Conservation (phyloP, 768 basidiomycete species). For the Auriscalpium microsporum region DNA sequence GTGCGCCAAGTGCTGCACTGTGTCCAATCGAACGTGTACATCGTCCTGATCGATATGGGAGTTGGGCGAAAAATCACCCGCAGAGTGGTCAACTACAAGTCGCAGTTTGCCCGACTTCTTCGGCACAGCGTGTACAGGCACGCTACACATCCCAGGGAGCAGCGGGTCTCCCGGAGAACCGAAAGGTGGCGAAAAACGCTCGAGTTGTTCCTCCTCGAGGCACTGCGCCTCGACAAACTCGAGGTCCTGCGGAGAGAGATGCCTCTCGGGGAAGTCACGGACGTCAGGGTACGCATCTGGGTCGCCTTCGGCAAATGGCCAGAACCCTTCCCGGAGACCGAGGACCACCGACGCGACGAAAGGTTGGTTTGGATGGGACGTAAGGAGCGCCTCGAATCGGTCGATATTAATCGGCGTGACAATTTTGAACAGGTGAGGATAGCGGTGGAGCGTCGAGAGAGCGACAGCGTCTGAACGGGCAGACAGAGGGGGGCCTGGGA, state of each 20-base stretch:
- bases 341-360: constrained; percentile 28
- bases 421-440: constrained; percentile 29
- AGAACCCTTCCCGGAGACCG: constrained; percentile 32
- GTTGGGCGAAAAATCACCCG: constrained; percentile 28
- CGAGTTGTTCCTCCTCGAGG: constrained; percentile 12
- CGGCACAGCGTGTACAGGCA: constrained; percentile 32
- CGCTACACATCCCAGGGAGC: constrained; percentile 35
- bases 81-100: constrained; percentile 33
- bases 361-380: constrained; percentile 28
- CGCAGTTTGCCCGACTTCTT: constrained; percentile 16
- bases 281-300: constrained; percentile 16
- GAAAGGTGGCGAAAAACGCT: constrained; percentile 23
- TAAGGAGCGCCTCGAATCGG: constrained; percentile 21
- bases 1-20: constrained; percentile 19
- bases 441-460: constrained; percentile 15
- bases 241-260: background rate
- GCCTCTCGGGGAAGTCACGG: constrained; percentile 15
- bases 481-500: constrained; percentile 10
- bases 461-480: constrained; percentile 12
- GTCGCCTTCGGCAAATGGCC: constrained; percentile 31
- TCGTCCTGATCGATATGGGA: constrained; percentile 8
- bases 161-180: constrained; percentile 27
- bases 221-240: background rate
- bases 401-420: constrained; percentile 29
- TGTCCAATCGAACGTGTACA: constrained; percentile 24